Percentiles rank a stretch among this genome's conserved stretches.
Conservation (phyloP, 2,329 filamentous ascomycete genomes). For the Paraconiothyrium sp. region DNA sequence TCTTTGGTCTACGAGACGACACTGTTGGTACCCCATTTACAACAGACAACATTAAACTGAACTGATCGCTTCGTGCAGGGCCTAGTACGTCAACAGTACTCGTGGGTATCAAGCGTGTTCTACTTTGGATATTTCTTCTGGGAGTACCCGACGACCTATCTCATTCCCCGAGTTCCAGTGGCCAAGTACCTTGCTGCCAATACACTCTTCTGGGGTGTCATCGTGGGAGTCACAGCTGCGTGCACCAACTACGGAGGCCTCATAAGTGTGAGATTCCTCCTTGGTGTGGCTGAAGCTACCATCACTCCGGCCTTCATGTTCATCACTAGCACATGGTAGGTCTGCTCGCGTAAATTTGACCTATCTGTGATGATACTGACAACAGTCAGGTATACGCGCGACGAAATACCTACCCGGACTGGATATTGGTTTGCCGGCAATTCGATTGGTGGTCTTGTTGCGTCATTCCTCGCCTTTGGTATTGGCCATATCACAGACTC, state of each 20-base stretch:
- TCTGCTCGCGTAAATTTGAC: neutral
- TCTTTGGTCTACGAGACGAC: slow-evolving; percentile 59
- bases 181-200: slow-evolving; percentile 32
- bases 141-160: slow-evolving; percentile 32
- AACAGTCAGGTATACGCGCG: slow-evolving; percentile 32
- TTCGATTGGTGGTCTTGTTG: slow-evolving; percentile 28
- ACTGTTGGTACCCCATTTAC: neutral
- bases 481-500: slow-evolving; percentile 25
- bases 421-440: slow-evolving; percentile 55
- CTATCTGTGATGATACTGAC: neutral
- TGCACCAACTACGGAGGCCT: slow-evolving; percentile 28
- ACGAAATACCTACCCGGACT: slow-evolving; percentile 47
- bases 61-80: slow-evolving; percentile 24
- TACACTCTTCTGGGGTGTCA: slow-evolving; percentile 36
- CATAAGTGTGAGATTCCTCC: slow-evolving; percentile 26
- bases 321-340: slow-evolving; percentile 37
- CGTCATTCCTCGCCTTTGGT: slow-evolving; percentile 28
- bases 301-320: slow-evolving; percentile 36
- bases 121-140: slow-evolving; percentile 55
- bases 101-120: slow-evolving; percentile 66
- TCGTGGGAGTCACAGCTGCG: slow-evolving; percentile 50
- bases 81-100: slow-evolving; percentile 67
- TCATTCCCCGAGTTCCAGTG: slow-evolving; percentile 33
- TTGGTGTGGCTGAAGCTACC: slow-evolving; percentile 30
- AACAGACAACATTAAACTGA: neutral